A percentile compares a stretch with the other conserved stretches of the same genome.
These are phyloP conservation scores for Cladochytrium replicatum DNA, from an alignment of 192 early-diverging fungal species.

Conservation along the genomic window DNA sequence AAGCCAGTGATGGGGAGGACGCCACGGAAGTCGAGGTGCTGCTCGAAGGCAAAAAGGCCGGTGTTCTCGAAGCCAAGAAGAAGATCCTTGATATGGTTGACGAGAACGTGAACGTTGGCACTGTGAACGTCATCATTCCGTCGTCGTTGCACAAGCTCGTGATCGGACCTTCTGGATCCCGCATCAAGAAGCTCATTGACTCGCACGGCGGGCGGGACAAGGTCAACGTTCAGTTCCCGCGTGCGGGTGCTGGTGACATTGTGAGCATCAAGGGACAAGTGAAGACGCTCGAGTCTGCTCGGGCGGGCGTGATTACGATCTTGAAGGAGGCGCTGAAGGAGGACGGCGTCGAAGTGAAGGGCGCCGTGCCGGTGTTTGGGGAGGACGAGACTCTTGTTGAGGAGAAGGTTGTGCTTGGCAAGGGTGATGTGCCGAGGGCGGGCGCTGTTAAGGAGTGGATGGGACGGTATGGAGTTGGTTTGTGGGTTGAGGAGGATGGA, in stretches of 20 bases:
- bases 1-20: constrained; percentile 24
- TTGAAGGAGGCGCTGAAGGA: background rate
- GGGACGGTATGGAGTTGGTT: constrained; percentile 18
- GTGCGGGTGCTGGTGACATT: constrained; percentile 16
- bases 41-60: constrained; percentile 30
- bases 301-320: constrained; percentile 7
- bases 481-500: constrained; percentile 3
- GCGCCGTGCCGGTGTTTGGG: constrained; percentile 11
- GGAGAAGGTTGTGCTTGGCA: constrained; percentile 32
- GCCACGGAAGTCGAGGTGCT: constrained; percentile 23
- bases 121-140: constrained; percentile 54
- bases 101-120: constrained; percentile 45
- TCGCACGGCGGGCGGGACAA: constrained; percentile 32
- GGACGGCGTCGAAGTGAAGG: constrained; percentile 7
- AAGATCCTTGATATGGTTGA: constrained; percentile 31
- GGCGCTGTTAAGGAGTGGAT: constrained; percentile 28
- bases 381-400: background rate
- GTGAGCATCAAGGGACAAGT: constrained; percentile 22
- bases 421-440: constrained; percentile 18
- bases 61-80: constrained; percentile 23
- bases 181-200: constrained; percentile 58
- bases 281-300: constrained; percentile 36
- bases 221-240: constrained; percentile 37
- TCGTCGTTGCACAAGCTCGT: constrained; percentile 63
- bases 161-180: constrained; percentile 68